Percentiles rank a stretch among this genome's conserved stretches.
Conservation (phyloP, 73 alveolate genomes). For the Diophrys appendiculata region DNA sequence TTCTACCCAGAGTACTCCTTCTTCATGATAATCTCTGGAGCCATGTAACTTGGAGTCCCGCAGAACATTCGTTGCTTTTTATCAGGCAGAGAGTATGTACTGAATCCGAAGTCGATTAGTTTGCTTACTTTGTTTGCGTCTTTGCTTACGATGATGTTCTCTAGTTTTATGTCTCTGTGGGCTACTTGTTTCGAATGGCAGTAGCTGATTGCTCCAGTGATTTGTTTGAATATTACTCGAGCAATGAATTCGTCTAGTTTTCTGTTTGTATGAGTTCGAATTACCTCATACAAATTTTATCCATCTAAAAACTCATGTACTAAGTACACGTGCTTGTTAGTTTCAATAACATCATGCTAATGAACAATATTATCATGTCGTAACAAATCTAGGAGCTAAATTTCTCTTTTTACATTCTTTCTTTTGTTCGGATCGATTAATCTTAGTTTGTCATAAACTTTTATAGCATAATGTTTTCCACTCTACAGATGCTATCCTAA, state of each 20-base stretch:
- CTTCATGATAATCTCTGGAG: conserved; percentile 16
- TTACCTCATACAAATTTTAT: conserved; percentile 48
- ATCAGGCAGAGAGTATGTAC: conserved; percentile 21
- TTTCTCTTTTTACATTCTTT: conserved; percentile 59
- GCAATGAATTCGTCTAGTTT: conserved; percentile 60
- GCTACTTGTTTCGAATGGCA: conserved; percentile 9
- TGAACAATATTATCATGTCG: conserved; percentile 52
- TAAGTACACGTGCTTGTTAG: conserved; percentile 48
- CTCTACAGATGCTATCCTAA: conserved; percentile 55
- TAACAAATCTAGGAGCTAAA: conserved; percentile 46
- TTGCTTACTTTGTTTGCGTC: conserved; percentile 25
- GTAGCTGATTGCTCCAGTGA: conserved; percentile 11
- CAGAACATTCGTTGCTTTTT: conserved; percentile 7
- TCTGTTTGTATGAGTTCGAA: conserved; percentile 56
- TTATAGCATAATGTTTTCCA: conserved; percentile 58
- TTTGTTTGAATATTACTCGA: conserved; percentile 19
- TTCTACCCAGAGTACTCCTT: conserved; percentile 10
- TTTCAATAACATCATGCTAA: conserved; percentile 57
- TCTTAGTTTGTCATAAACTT: conserved; percentile 63
- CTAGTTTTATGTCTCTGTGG: conserved; percentile 35
- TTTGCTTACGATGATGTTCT: conserved; percentile 17
- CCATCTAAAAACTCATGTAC: conserved; percentile 63
- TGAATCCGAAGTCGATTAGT: conserved; percentile 75
- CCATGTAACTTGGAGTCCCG: conserved; percentile 26
- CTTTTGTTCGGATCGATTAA: conserved; percentile 56